Conservation (phyloP, 1,284 basidiomycete genomes). For the Volvariella surrecta region DNA sequence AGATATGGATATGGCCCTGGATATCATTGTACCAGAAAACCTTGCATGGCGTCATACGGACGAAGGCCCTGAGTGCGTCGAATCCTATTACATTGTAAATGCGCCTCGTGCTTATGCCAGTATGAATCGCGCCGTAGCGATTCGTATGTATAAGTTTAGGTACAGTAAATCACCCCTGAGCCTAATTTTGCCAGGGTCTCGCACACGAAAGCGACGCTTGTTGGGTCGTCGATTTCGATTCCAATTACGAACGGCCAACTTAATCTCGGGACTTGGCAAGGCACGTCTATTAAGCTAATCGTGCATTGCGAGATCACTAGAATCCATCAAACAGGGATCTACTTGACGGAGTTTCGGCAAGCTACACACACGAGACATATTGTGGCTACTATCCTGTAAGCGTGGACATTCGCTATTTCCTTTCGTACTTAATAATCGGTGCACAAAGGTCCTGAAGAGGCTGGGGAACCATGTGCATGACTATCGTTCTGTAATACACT, state of each 20-base stretch:
- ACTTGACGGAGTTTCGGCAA: constrained; percentile 76
- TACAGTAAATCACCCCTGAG: background rate
- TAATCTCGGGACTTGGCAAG: constrained; percentile 91
- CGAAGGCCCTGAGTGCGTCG: constrained; percentile 82
- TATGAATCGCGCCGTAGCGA: constrained; percentile 36
- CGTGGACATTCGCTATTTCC: constrained; percentile 2
- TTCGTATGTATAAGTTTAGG: constrained; percentile 44
- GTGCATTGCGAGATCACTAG: no score
- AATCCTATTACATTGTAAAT: background rate
- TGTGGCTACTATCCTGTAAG: constrained; percentile 79
- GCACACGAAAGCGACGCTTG: constrained; percentile 82
- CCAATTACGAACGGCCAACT: constrained; percentile 80
- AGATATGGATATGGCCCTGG: constrained; percentile 86
- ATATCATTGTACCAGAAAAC: constrained; percentile 80
- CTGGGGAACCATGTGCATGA: no score
- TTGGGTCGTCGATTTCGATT: constrained; percentile 76
- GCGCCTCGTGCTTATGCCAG: background rate
- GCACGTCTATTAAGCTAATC: constrained; percentile 25
- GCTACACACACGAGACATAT: constrained; percentile 56
- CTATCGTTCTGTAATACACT: no score
- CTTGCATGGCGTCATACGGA: constrained; percentile 87
- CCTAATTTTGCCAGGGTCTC: constrained; percentile 56
- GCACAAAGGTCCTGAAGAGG: no score
- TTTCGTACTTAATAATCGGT: no score
- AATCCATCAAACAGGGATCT: constrained; percentile 47